phyloP scores from a whole-genome alignment of 345 rosid species.

The Viola odorata region DNA sequence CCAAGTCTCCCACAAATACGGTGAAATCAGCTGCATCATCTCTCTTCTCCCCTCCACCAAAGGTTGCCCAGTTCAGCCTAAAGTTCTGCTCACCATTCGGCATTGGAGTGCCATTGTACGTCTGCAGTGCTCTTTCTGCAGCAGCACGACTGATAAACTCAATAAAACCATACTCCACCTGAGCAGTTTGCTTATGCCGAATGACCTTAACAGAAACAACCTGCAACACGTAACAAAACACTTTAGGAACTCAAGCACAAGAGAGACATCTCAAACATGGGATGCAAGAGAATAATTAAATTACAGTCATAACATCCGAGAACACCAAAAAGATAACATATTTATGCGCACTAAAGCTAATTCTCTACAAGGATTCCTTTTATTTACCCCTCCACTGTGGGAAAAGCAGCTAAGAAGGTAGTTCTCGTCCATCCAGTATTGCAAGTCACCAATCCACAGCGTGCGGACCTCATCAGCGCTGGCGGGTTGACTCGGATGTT shows the following conservation, averaged over 20 bases:
- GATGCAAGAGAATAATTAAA: neutral
- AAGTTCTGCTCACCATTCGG: slow-evolving; percentile 69
- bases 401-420: slow-evolving; percentile 54
- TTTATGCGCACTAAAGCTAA: neutral
- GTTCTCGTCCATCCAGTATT: slow-evolving; percentile 92
- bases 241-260: neutral
- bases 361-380: neutral
- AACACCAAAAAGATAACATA: neutral
- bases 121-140: slow-evolving; percentile 75
- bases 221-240: slow-evolving; percentile 26
- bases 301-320: neutral
- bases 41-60: slow-evolving; percentile 70
- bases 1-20: slow-evolving; percentile 88
- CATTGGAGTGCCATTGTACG: slow-evolving; percentile 60
- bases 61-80: slow-evolving; percentile 82
- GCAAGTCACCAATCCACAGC: slow-evolving; percentile 93
- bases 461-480: slow-evolving; percentile 76
- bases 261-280: neutral
- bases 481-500: slow-evolving; percentile 20
- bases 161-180: slow-evolving; percentile 74
- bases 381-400: slow-evolving; percentile 54
- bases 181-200: slow-evolving; percentile 71
- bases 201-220: slow-evolving; percentile 61
- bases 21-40: slow-evolving; percentile 73
- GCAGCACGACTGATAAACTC: slow-evolving; percentile 64